Percentiles rank a stretch among this genome's conserved stretches.
phyloP scores from a whole-genome alignment of 2,329 filamentous ascomycete species.

The Whalleya microplaca region DNA sequence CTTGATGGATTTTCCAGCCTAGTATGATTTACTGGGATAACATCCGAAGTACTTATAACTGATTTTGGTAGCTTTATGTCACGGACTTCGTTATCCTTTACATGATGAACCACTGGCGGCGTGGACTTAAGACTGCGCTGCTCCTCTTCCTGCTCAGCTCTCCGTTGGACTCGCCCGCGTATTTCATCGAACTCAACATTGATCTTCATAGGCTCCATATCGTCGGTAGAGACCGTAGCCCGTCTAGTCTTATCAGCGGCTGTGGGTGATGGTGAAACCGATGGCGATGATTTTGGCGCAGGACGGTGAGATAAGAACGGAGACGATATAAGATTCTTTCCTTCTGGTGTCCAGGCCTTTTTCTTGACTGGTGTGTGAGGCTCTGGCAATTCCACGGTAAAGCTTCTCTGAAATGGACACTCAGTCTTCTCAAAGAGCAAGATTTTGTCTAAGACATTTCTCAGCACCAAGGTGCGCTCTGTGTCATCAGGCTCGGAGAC shows the following conservation, averaged over 20 bases:
- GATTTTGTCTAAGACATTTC: conserved; percentile 70
- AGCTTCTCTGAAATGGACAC: conserved; percentile 81
- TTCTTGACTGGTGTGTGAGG: conserved; percentile 66
- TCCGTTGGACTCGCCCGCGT: neutral
- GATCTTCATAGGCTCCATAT: conserved; percentile 4
- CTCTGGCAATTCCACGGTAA: conserved; percentile 74
- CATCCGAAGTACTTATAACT: neutral
- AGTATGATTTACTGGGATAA: neutral
- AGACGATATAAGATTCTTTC: conserved; percentile 45
- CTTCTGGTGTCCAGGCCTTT: conserved; percentile 68
- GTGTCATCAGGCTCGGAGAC: conserved; percentile 66
- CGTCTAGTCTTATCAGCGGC: conserved; percentile 28
- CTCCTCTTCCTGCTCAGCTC: neutral
- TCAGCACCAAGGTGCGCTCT: conserved; percentile 67
- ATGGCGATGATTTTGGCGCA: conserved; percentile 8
- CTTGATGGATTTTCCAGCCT: neutral
- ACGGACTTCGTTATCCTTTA: neutral
- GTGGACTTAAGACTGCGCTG: neutral
- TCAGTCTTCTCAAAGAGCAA: conserved; percentile 86
- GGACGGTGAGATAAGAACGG: conserved; percentile 36
- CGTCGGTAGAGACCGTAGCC: conserved; percentile 12
- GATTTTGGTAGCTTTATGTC: neutral
- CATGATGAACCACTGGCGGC: neutral
- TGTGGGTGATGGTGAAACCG: conserved; percentile 20
- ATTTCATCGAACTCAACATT: neutral